Evolutionary conservation across 2,329 filamentous ascomycete species (phyloP).

Genomic region (Epichloe typhina): DNA sequence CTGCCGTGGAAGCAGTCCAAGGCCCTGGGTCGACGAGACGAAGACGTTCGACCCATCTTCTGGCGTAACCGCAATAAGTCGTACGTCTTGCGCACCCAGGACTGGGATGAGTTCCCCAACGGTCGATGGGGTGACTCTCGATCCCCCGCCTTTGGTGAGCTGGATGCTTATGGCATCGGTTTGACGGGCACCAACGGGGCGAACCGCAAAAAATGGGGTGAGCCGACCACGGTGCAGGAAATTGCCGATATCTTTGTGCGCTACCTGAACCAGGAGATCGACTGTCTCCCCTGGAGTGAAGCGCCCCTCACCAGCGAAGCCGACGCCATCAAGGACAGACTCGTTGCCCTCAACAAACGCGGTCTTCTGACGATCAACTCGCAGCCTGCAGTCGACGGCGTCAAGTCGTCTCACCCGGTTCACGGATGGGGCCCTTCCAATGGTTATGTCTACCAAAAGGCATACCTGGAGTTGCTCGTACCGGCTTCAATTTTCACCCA

Average conservation of each 20-base stretch:
- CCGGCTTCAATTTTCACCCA: slow-evolving; percentile 67
- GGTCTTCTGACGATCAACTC: slow-evolving; percentile 95
- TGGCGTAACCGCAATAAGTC: slow-evolving; percentile 96
- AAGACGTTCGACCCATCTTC: slow-evolving; percentile 96
- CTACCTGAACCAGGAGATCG: slow-evolving; percentile 70
- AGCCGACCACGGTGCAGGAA: slow-evolving; percentile 67
- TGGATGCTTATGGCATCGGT: slow-evolving; percentile 88
- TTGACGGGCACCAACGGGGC: slow-evolving; percentile 91
- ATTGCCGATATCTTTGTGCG: slow-evolving; percentile 71
- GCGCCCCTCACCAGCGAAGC: slow-evolving; percentile 73
- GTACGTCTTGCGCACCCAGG: slow-evolving; percentile 87
- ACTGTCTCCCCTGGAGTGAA: slow-evolving; percentile 88
- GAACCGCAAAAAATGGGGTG: slow-evolving; percentile 90
- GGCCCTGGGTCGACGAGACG: slow-evolving; percentile 72
- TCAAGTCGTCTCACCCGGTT: slow-evolving; percentile 72
- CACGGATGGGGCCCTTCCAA: slow-evolving; percentile 92
- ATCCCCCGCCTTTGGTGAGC: slow-evolving; percentile 83
- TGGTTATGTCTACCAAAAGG: slow-evolving; percentile 97
- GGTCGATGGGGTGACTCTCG: slow-evolving; percentile 96
- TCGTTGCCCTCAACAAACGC: slow-evolving; percentile 71
- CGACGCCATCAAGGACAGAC: slow-evolving; percentile 59
- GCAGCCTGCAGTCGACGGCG: slow-evolving; percentile 85
- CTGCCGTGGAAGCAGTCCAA: slow-evolving; percentile 94
- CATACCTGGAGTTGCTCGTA: slow-evolving; percentile 85
- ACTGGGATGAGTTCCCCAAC: slow-evolving; percentile 99